Conservation (phyloP, 2,329 filamentous ascomycete genomes). For the Trichoderma gracile region DNA sequence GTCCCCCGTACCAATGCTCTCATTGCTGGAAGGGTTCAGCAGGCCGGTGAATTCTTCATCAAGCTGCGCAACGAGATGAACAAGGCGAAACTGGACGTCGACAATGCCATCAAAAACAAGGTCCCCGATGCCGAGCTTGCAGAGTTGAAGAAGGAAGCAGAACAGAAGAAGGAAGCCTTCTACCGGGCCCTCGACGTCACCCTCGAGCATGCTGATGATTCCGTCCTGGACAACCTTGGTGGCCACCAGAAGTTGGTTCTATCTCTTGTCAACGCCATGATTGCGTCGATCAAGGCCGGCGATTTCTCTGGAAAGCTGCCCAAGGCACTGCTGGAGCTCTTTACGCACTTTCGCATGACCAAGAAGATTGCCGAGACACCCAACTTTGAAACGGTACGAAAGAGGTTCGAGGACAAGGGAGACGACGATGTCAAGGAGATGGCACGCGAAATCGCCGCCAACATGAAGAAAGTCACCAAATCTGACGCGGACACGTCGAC, state of each 20-base stretch:
- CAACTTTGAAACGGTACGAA: conserved; percentile 65
- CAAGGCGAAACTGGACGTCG: conserved; percentile 47
- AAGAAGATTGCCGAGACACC: conserved; percentile 62
- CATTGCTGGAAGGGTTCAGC: conserved; percentile 52
- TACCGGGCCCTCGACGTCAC: conserved; percentile 55
- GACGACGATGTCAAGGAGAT: conserved; percentile 64
- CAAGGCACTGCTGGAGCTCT: conserved; percentile 59
- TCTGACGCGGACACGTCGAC: conserved; percentile 40
- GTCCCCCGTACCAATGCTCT: conserved; percentile 42
- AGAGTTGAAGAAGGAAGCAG: conserved; percentile 45
- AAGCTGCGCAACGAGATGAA: conserved; percentile 51
- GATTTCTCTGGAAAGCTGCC: conserved; percentile 56
- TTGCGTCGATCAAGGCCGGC: conserved; percentile 53
- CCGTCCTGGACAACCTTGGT: conserved; percentile 59
- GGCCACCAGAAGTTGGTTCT: conserved; percentile 58
- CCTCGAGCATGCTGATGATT: conserved; percentile 55
- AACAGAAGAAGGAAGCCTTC: conserved; percentile 50
- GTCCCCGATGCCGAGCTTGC: conserved; percentile 40
- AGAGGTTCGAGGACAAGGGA: conserved; percentile 63
- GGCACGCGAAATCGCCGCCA: conserved; percentile 57
- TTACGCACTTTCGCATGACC: conserved; percentile 63
- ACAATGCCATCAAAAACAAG: conserved; percentile 47
- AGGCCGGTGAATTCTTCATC: conserved; percentile 53
- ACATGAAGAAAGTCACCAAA: conserved; percentile 46
- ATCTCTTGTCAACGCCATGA: conserved; percentile 55